phyloP scores from a whole-genome alignment of 176 grass and related monocot species.

The Cocos nucifera region DNA sequence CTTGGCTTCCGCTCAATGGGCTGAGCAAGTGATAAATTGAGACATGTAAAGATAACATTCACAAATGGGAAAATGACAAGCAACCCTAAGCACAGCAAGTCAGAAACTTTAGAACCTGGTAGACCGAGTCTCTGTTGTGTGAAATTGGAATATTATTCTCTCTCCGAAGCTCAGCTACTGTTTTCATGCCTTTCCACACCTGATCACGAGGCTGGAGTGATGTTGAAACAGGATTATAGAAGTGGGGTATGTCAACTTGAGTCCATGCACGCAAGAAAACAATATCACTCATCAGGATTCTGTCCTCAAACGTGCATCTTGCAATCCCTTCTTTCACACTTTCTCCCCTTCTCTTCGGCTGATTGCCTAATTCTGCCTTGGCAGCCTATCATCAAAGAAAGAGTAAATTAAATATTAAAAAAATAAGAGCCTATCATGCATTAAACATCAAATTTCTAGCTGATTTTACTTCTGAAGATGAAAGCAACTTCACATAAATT shows the following conservation, averaged over 20 bases:
- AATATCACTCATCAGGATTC: slow-evolving; percentile 97
- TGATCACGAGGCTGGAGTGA: slow-evolving; percentile 60
- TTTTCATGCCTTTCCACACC: slow-evolving; percentile 86
- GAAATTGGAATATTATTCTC: slow-evolving; percentile 50
- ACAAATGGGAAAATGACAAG: too few relatives aligned
- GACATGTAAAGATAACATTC: too few relatives aligned
- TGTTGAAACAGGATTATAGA: slow-evolving; percentile 62
- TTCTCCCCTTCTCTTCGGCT: slow-evolving; percentile 56
- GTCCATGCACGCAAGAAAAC: slow-evolving; percentile 92
- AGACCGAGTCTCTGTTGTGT: slow-evolving; percentile 80
- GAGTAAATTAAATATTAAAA: too few relatives aligned
- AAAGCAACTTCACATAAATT: too few relatives aligned
- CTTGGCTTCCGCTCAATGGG: slow-evolving; percentile 63
- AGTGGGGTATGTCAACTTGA: slow-evolving; percentile 61
- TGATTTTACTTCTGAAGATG: too few relatives aligned
- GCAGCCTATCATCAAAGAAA: slow-evolving; percentile 48
- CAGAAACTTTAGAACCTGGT: slow-evolving; percentile 41
- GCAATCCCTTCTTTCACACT: slow-evolving; percentile 66
- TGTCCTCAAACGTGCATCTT: slow-evolving; percentile 96
- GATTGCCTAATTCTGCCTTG: slow-evolving; percentile 55
- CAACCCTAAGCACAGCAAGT: too few relatives aligned
- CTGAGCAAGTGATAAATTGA: slow-evolving; percentile 13
- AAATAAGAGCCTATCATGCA: too few relatives aligned
- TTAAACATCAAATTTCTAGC: too few relatives aligned
- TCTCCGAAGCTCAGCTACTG: slow-evolving; percentile 57